Base-by-base conservation (phyloP, 2,329 filamentous ascomycete species). In the Curvularia lunata region DNA sequence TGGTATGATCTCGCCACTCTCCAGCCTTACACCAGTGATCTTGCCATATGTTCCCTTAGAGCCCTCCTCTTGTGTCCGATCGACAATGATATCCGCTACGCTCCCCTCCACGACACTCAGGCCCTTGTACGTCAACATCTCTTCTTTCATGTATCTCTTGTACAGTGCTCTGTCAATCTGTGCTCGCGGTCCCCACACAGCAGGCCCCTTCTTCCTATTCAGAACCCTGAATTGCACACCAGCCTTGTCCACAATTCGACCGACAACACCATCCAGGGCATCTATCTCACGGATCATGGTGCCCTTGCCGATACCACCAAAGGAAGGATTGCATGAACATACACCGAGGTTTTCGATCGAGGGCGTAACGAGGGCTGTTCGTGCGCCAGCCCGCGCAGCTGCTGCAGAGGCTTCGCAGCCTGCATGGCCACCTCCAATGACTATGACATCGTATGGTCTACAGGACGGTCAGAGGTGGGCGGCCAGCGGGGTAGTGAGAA, bases 221-320 rank as follows among this genome's bases (percentile, higher is more conserved):
- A 99, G 78, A 18, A 96, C 84, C 62, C 91, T 88, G 77, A 98
- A 99, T 75, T 97, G 94, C n/a, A 97, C 86, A 5, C 92, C 95
- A 3, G 95, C 90, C 75, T 95, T 94, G 79, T 99, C 95, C 58
- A 97, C 92, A 21, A 97, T 89, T 34, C 91, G 86, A 0, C 92
- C 93, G 0, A 92, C 89, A 19, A 99, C 81, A 0, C 95, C 95
- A 72, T 98, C 95, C 58, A 99, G 83, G 0, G 95, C 95, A 80
- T 99, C 95, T 30, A 99, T 89, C 78, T 99, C 95, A 41, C 94
- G 88, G 49, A 99, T 82, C 82, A 99, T 97, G 9, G 91, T 98
- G 16, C 95, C 95, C 76, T 99, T 99, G 43, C 95, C 95, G 67
- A 99, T 98, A n/a, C 95, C 95, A 38, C 95, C 95, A 73, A 99